Evolutionary conservation across 139 green algal species (phyloP).

Genomic region (Edaphochlamys debaryana): DNA sequence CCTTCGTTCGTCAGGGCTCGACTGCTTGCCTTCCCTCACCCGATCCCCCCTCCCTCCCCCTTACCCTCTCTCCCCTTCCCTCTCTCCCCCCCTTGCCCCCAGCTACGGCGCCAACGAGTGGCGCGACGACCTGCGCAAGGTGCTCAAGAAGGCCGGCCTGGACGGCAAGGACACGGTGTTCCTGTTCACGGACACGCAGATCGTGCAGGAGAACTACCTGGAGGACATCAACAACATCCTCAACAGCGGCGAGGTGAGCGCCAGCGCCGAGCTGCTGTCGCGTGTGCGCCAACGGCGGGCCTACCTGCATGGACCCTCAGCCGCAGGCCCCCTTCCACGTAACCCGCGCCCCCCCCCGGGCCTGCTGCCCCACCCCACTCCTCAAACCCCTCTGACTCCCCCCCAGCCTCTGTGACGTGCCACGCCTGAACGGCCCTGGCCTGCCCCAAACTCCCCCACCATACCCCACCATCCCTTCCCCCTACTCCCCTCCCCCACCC

Average conservation of each 20-base stretch:
- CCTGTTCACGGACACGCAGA: conserved; percentile 88
- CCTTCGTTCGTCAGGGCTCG: too few species aligned
- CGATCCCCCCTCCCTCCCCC: too few species aligned
- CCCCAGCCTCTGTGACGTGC: too few species aligned
- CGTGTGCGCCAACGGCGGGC: too few species aligned
- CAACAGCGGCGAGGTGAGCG: conserved; percentile 70
- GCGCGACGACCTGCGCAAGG: conserved; percentile 74
- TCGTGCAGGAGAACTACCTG: conserved; percentile 83
- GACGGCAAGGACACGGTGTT: conserved; percentile 82
- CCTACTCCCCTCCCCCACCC: too few species aligned
- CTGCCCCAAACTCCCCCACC: too few species aligned
- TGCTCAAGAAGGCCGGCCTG: conserved; percentile 78
- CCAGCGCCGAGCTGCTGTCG: too few species aligned
- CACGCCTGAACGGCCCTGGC: too few species aligned
- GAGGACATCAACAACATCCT: conserved; percentile 92
- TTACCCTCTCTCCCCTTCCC: too few species aligned
- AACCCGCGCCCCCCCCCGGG: not conserved
- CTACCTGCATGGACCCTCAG: not conserved
- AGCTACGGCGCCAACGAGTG: conserved; percentile 70
- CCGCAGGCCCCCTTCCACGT: too few species aligned
- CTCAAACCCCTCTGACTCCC: not conserved
- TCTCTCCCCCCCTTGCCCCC: not conserved
- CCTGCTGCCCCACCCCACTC: conserved; percentile 64
- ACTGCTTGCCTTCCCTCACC: too few species aligned
- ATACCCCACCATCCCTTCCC: too few species aligned